These are phyloP conservation scores for Torrubiella hemipterigena DNA, from an alignment of 2,329 filamentous ascomycete species.

Conservation along the genomic window DNA sequence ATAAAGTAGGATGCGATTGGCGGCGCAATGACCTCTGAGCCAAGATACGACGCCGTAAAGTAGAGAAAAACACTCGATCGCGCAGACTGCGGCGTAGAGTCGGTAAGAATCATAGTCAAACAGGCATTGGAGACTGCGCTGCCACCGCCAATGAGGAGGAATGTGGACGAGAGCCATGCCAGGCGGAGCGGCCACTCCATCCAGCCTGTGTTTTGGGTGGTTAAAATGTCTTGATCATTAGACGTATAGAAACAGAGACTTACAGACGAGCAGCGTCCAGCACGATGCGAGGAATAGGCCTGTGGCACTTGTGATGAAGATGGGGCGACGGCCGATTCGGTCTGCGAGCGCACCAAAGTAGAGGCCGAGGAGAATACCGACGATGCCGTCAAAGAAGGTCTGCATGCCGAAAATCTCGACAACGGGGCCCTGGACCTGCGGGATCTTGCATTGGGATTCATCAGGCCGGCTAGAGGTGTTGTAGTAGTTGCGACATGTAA, in stretches of 20 bases:
- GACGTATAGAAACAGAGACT: not conserved
- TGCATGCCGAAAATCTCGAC: conserved; percentile 4
- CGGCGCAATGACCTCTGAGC: conserved; percentile 18
- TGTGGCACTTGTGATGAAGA: conserved; percentile 1
- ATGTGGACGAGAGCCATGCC: conserved; percentile 3
- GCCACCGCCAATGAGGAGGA: conserved; percentile 4
- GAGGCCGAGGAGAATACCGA: conserved; percentile 3
- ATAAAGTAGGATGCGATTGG: conserved; percentile 5
- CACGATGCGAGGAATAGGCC: conserved; percentile 1
- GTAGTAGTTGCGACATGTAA: conserved; percentile 1
- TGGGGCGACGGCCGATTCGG: conserved; percentile 1
- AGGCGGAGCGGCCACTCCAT: conserved; percentile 3
- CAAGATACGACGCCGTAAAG: conserved; percentile 73
- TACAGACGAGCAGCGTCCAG: conserved; percentile 4
- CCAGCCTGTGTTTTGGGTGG: not conserved
- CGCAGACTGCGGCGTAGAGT: conserved; percentile 1
- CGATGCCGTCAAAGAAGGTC: conserved; percentile 2
- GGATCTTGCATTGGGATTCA: conserved; percentile 5
- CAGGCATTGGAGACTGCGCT: conserved; percentile 2
- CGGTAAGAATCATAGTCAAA: conserved; percentile 5
- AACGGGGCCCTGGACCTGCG: conserved; percentile 3
- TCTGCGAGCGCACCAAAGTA: conserved; percentile 5
- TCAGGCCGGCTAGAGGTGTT: not conserved
- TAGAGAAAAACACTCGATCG: conserved; percentile 53
- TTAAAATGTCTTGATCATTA: not conserved